Conservation (phyloP, 2,329 filamentous ascomycete genomes). For the Eurotiales sp. region DNA sequence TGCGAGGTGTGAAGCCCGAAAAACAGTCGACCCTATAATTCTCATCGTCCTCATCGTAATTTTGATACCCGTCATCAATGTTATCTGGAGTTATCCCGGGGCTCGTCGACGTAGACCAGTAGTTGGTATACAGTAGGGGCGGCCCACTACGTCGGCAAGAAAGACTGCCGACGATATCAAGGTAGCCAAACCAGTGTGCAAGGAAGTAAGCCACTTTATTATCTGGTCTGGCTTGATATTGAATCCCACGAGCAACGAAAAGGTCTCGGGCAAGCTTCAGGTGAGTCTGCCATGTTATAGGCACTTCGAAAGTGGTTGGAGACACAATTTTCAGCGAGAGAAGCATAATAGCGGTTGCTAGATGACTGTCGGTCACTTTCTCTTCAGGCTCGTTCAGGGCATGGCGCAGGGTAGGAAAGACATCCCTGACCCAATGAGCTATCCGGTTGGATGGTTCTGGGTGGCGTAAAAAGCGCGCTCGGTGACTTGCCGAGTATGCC, state of each 20-base stretch:
- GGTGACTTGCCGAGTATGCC: conserved; percentile 80
- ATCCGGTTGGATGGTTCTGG: conserved; percentile 73
- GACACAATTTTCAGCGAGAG: conserved; percentile 80
- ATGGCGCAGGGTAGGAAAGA: conserved; percentile 61
- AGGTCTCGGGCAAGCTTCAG: conserved; percentile 71
- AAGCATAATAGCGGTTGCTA: conserved; percentile 82
- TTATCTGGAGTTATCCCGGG: neutral
- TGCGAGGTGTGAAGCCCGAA: conserved; percentile 71
- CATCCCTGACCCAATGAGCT: conserved; percentile 73
- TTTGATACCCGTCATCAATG: conserved; percentile 31
- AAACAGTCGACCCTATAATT: conserved; percentile 74
- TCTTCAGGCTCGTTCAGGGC: conserved; percentile 60
- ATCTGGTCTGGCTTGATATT: conserved; percentile 51
- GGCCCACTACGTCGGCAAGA: conserved; percentile 55
- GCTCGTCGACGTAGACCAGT: conserved; percentile 33
- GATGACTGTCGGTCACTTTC: conserved; percentile 66
- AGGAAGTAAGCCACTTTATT: conserved; percentile 68
- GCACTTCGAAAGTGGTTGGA: conserved; percentile 74
- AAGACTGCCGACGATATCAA: conserved; percentile 74
- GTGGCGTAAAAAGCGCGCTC: conserved; percentile 69
- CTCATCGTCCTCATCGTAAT: conserved; percentile 52
- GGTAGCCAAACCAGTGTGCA: conserved; percentile 77
- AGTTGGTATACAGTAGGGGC: conserved; percentile 50
- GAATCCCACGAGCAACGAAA: conserved; percentile 63
- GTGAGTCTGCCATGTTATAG: conserved; percentile 76